These are phyloP conservation scores for Ascochyta clinopodiicola DNA, from an alignment of 2,329 filamentous ascomycete genomes.

Conservation along the genomic window DNA sequence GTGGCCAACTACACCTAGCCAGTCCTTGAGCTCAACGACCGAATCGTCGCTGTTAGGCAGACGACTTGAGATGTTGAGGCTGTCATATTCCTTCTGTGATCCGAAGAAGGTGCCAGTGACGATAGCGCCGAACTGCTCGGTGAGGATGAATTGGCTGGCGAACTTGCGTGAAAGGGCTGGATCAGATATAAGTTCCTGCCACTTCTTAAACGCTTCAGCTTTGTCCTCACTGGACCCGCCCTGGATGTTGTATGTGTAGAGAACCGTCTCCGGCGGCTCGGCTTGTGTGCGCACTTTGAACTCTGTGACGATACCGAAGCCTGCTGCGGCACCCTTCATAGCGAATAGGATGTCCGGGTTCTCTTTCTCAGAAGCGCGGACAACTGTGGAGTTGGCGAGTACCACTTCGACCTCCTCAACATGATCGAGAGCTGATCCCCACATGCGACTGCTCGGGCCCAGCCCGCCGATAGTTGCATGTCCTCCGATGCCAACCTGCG, in stretches of 20 bases:
- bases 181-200: slow-evolving; percentile 45
- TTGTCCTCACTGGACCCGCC: slow-evolving; percentile 30
- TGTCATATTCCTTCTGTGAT: slow-evolving; percentile 39
- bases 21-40: slow-evolving; percentile 39
- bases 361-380: slow-evolving; percentile 46
- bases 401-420: slow-evolving; percentile 48
- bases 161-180: slow-evolving; percentile 43
- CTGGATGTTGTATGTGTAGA: slow-evolving; percentile 44
- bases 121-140: slow-evolving; percentile 36
- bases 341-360: slow-evolving; percentile 53
- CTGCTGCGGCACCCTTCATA: slow-evolving; percentile 51
- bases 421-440: slow-evolving; percentile 45
- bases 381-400: slow-evolving; percentile 48
- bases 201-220: slow-evolving; percentile 44
- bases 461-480: slow-evolving; percentile 48
- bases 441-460: slow-evolving; percentile 42
- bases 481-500: slow-evolving; percentile 46
- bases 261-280: slow-evolving; percentile 40
- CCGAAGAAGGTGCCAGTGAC: slow-evolving; percentile 47
- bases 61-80: slow-evolving; percentile 38
- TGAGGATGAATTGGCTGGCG: slow-evolving; percentile 41
- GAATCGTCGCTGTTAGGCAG: slow-evolving; percentile 33
- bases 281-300: slow-evolving; percentile 48
- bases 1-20: slow-evolving; percentile 42
- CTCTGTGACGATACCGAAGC: slow-evolving; percentile 52